Percentiles rank a stretch among this genome's conserved stretches.
phyloP scores from a whole-genome alignment of 2,329 filamentous ascomycete species.

The Hypomyces perniciosus region DNA sequence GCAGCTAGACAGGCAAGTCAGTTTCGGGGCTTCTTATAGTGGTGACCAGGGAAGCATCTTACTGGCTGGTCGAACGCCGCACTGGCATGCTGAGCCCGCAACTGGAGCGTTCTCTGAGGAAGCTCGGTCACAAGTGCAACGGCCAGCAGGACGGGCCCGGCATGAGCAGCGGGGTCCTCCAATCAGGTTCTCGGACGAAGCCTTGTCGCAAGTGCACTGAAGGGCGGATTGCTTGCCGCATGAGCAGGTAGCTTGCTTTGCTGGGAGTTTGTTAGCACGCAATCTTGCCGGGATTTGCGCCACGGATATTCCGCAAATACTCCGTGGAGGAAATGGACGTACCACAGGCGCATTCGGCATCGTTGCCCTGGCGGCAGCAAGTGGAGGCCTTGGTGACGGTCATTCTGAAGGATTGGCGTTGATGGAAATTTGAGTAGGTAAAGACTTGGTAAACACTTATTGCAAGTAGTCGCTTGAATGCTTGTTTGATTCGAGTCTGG shows the following conservation, averaged over 20 bases:
- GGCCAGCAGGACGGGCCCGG: constrained; percentile 69
- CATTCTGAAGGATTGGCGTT: constrained; percentile 23
- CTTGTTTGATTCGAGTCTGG: background rate
- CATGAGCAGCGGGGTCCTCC: constrained; percentile 75
- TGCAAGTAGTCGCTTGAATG: background rate
- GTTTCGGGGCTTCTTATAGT: background rate
- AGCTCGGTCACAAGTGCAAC: constrained; percentile 76
- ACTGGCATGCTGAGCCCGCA: constrained; percentile 61
- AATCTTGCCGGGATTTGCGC: background rate
- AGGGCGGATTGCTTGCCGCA: constrained; percentile 86
- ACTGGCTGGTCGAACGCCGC: constrained; percentile 69
- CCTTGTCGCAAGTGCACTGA: constrained; percentile 78
- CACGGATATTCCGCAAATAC: background rate
- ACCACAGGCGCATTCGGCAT: constrained; percentile 51
- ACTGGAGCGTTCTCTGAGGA: constrained; percentile 60
- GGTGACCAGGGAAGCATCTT: constrained; percentile 27
- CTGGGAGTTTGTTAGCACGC: constrained; percentile 26
- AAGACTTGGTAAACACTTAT: no score
- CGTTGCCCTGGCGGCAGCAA: constrained; percentile 50
- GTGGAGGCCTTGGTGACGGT: constrained; percentile 37
- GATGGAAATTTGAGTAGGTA: background rate
- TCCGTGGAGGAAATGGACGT: constrained; percentile 26
- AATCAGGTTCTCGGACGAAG: constrained; percentile 66
- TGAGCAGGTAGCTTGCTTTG: constrained; percentile 68
- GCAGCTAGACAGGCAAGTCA: constrained; percentile 40